These are phyloP conservation scores for Thelephora ganbajun DNA, from an alignment of 768 basidiomycete genomes.

Conservation along the genomic window DNA sequence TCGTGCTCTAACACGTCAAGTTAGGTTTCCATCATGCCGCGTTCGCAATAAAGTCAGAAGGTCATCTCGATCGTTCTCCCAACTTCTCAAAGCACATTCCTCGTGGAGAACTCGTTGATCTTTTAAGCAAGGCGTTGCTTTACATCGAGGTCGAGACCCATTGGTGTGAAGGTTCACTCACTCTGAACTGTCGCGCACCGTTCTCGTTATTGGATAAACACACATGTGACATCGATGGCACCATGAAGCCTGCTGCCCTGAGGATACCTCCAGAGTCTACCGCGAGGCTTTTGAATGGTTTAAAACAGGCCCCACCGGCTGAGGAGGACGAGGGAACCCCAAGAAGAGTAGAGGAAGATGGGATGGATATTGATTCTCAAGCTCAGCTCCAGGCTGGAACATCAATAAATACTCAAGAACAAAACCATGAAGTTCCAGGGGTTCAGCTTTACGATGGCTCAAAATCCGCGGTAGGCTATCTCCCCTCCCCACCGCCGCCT, in stretches of 20 bases:
- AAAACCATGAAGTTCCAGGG: constrained; percentile 22
- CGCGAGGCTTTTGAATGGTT: no score
- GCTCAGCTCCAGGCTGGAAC: no score
- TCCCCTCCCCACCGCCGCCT: background rate
- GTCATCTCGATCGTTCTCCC: constrained; percentile 53
- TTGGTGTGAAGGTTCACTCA: constrained; percentile 51
- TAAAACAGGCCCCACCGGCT: no score
- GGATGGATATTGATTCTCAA: no score
- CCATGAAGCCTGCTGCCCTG: constrained; percentile 6
- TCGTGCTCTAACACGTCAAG: constrained; percentile 6
- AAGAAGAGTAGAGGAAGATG: no score
- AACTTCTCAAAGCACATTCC: constrained; percentile 61
- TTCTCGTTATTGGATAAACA: constrained; percentile 72
- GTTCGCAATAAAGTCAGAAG: constrained; percentile 67
- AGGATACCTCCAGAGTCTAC: background rate
- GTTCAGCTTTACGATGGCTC: background rate
- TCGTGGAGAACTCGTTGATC: constrained; percentile 69
- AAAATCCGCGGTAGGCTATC: background rate
- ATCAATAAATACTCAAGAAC: constrained; percentile 15
- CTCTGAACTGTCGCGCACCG: constrained; percentile 48
- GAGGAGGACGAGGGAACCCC: no score
- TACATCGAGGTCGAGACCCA: constrained; percentile 78
- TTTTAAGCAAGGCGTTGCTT: constrained; percentile 66
- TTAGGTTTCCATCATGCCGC: constrained; percentile 73
- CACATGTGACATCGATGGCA: constrained; percentile 43